A percentile compares a stretch with the other conserved stretches of the same genome.
phyloP scores from a whole-genome alignment of 805 yeast genomes.

The Kodamaea leandrae region DNA sequence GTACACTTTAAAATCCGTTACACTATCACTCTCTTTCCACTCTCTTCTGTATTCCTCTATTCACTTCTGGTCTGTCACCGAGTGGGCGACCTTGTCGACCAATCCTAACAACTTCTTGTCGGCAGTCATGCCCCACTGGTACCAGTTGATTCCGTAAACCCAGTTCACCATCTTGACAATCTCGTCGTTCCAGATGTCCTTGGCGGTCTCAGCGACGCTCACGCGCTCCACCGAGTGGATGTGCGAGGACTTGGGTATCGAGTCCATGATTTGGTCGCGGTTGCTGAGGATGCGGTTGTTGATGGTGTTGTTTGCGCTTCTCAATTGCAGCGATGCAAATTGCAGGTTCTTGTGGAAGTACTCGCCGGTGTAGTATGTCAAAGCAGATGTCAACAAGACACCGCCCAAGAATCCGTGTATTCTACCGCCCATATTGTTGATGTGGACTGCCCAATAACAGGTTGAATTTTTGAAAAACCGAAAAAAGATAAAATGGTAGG shows the following conservation, averaged over 20 bases:
- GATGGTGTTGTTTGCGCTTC: conserved; percentile 48
- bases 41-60: not conserved
- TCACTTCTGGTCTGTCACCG: conserved; percentile 9
- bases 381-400: conserved; percentile 58
- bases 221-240: conserved; percentile 30
- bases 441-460: not conserved
- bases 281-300: conserved; percentile 52
- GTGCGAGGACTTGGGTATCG: conserved; percentile 39
- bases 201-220: conserved; percentile 54
- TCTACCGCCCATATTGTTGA: conserved; percentile 29
- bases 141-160: conserved; percentile 54
- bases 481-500: too few species aligned
- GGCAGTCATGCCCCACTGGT: conserved; percentile 36
- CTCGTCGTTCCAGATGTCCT: conserved; percentile 80
- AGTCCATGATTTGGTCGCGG: conserved; percentile 43
- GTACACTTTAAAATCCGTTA: too few species aligned
- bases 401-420: conserved; percentile 48
- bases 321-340: conserved; percentile 46
- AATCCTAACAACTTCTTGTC: conserved; percentile 32
- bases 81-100: conserved; percentile 23
- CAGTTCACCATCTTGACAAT: conserved; percentile 62
- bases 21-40: not conserved
- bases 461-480: not conserved
- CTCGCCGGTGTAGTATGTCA: conserved; percentile 59
- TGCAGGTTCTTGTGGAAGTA: conserved; percentile 50